Conservation (phyloP, 129 eudicot species). For the Flaveria linearis region DNA sequence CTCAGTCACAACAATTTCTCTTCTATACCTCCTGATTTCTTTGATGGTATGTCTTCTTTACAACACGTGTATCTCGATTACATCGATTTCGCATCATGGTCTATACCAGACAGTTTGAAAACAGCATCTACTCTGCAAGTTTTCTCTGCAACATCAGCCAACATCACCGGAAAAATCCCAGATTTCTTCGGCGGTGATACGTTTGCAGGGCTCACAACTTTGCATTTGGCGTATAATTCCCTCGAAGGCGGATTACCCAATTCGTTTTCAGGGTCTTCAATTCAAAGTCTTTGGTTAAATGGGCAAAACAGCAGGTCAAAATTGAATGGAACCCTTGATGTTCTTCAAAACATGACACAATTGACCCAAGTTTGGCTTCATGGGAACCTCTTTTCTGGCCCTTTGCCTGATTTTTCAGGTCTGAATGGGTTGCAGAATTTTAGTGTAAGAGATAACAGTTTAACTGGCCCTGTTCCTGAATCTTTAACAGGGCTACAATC, state of each 20-base stretch:
- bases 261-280: conserved; percentile 52
- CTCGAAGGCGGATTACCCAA: conserved; percentile 63
- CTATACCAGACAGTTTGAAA: conserved; percentile 51
- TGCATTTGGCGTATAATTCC: conserved; percentile 52
- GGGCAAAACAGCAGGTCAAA: conserved; percentile 53
- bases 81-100: conserved; percentile 54
- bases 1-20: conserved; percentile 53
- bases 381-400: conserved; percentile 59
- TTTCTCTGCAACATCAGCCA: conserved; percentile 62
- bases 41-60: conserved; percentile 67
- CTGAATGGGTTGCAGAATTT: conserved; percentile 49
- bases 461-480: conserved; percentile 71
- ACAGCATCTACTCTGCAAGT: conserved; percentile 45
- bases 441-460: conserved; percentile 64
- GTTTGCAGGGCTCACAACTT: conserved; percentile 48
- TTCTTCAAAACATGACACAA: conserved; percentile 68
- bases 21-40: conserved; percentile 67
- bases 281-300: conserved; percentile 73
- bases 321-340: conserved; percentile 58
- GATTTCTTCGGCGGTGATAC: conserved; percentile 52
- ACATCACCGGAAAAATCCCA: conserved; percentile 61
- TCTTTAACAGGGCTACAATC: conserved; percentile 48
- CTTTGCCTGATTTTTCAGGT: conserved; percentile 69
- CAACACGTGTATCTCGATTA: conserved; percentile 57
- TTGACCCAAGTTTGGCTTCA: conserved; percentile 67